phyloP scores from a whole-genome alignment of 805 yeast species.

The Cyberlindnera euphorbiiphila region DNA sequence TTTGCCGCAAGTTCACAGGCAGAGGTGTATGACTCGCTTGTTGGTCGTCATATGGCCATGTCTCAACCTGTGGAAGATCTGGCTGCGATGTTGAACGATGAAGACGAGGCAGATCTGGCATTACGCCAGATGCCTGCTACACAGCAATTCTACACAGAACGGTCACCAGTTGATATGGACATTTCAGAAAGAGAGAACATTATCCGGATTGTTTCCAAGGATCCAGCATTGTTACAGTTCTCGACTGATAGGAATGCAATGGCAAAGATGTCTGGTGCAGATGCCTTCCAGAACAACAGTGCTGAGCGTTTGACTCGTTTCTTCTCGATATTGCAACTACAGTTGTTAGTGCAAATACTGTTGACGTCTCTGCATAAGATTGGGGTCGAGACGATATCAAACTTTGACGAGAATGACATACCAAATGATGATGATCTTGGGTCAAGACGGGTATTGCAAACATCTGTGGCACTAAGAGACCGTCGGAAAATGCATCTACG shows the following conservation, averaged over 20 bases:
- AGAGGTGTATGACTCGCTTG: conserved; percentile 21
- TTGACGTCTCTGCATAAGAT: conserved; percentile 39
- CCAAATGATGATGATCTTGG: conserved; percentile 12
- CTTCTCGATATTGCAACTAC: conserved; percentile 42
- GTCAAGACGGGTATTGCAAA: conserved; percentile 15
- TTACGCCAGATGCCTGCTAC: conserved; percentile 32
- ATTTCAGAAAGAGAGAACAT: conserved; percentile 30
- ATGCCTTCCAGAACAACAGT: conserved; percentile 2
- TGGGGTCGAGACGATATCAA: conserved; percentile 33
- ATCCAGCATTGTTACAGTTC: conserved; percentile 50
- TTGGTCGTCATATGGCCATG: conserved; percentile 26
- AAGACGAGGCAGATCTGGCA: conserved; percentile 21
- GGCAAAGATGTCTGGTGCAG: conserved; percentile 30
- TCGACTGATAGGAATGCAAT: conserved; percentile 22
- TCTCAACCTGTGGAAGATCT: conserved; percentile 46
- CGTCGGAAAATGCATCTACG: conserved; percentile 40
- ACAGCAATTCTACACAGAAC: conserved; percentile 35
- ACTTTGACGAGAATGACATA: conserved; percentile 14
- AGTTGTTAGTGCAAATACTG: conserved; percentile 39
- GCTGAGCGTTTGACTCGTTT: conserved; percentile 47
- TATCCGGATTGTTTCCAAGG: conserved; percentile 40
- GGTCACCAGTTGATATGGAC: conserved; percentile 19
- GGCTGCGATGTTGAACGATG: conserved; percentile 41
- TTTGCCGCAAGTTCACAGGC: conserved; percentile 25
- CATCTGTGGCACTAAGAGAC: conserved; percentile 38